Base-by-base conservation (phyloP, 108 stramenopile species). In the Nannochloropsis salina region DNA sequence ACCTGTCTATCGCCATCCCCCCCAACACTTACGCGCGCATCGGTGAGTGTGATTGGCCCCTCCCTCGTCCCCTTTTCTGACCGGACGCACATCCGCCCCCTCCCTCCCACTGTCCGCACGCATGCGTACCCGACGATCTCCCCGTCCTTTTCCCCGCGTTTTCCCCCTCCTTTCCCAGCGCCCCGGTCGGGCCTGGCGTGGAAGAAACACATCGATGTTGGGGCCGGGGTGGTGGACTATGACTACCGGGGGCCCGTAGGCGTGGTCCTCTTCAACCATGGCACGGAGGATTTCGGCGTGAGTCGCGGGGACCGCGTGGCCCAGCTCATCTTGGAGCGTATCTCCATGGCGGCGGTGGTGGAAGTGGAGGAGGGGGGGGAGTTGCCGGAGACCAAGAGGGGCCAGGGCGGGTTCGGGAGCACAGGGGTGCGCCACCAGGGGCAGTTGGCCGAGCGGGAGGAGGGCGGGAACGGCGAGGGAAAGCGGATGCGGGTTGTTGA, bases 211-310 rank as follows among this genome's bases (percentile, higher is more conserved):
- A 97, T 99, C 88, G 96, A 98, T 86, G 93, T 94, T 22, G 98
- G 98, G 6, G 98, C 98, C 15, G 98, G 98, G 31, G 98, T 99
- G 42, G 95, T 99, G 95, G 90, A 98, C 89, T 95, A 95, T 82
- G 98, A 99, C 84, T 99, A 99, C 86, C 95, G 98, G 4, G 98
- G 98, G 45, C 92, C 93, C 43, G 97, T 99, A 21, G 98, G 98
- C 18, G 97, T 99, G 42, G 95, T 99, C 9, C 90, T 99, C 42
- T 99, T 99, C 94, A 99, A 99, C 89, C 94, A 96, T 87, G 94
- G 95, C 15, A 47, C 88, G 9, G 93, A 94, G 43, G 95, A 94
- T 83, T 96, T 97, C 90, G 87, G 89, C 43, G 92, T 98, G 41
- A 86, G 91, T 40, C 85, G 86, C 40, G 98, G 98, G n/a, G 98